These are phyloP conservation scores for Pyrrhoderma lamaoense DNA, from an alignment of 1,284 basidiomycete genomes.

Conservation along the genomic window DNA sequence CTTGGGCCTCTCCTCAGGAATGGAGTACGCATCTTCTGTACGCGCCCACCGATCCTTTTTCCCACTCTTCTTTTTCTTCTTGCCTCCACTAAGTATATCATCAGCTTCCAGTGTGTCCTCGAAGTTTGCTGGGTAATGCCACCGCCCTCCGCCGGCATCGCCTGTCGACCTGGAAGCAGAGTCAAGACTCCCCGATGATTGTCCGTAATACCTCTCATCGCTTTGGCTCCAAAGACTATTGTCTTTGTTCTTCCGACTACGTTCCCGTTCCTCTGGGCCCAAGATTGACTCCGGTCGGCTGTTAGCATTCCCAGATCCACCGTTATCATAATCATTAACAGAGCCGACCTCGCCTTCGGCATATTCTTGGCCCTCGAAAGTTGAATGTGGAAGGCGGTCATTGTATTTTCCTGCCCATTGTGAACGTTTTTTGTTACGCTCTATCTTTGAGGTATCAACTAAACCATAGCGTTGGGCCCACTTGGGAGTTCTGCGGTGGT, in stretches of 20 bases:
- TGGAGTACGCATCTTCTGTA: slow-evolving; percentile 71
- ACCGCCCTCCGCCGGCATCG: slow-evolving; percentile 33
- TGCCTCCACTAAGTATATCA: background rate
- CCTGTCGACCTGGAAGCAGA: slow-evolving; percentile 28
- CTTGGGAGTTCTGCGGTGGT: slow-evolving; percentile 82
- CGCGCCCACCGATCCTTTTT: slow-evolving; percentile 81
- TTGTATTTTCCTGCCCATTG: slow-evolving; percentile 86
- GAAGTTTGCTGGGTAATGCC: slow-evolving; percentile 80
- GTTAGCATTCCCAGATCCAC: slow-evolving; percentile 31
- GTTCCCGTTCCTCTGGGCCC: slow-evolving; percentile 26
- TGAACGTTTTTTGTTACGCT: slow-evolving; percentile 69
- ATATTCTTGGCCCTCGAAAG: slow-evolving; percentile 62
- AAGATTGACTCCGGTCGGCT: slow-evolving; percentile 35
- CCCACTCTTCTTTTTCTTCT: slow-evolving; percentile 48
- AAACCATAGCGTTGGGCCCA: slow-evolving; percentile 90
- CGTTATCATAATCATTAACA: slow-evolving; percentile 9
- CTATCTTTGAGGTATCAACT: slow-evolving; percentile 68
- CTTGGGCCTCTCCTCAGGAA: slow-evolving; percentile 44
- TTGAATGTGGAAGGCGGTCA: slow-evolving; percentile 70
- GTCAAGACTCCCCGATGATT: slow-evolving; percentile 30
- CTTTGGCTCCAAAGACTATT: slow-evolving; percentile 51
- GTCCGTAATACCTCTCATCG: slow-evolving; percentile 66
- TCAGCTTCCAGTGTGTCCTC: slow-evolving; percentile 26
- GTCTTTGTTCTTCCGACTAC: slow-evolving; percentile 27
- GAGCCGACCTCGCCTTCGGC: slow-evolving; percentile 67